These are phyloP conservation scores for Dalbergia cultrata DNA, from an alignment of 306 rosid genomes.

Conservation along the genomic window DNA sequence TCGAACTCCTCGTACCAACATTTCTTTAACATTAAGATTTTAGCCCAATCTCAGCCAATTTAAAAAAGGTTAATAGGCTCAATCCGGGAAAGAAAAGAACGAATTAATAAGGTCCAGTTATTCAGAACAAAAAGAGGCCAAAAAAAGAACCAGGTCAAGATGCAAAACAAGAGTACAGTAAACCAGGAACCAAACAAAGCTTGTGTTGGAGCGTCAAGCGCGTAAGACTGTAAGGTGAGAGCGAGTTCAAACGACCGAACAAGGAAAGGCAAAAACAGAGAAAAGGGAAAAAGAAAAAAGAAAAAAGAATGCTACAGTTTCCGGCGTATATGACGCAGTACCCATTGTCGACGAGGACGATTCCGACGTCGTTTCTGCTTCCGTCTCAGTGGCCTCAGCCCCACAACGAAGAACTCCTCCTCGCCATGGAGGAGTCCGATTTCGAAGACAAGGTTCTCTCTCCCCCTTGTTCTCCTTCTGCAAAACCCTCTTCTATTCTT, in stretches of 20 bases:
- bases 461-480: not conserved
- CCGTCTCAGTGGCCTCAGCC: conserved; percentile 97
- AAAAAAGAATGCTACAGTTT: conserved; percentile 73
- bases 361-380: conserved; percentile 85
- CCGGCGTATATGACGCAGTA: conserved; percentile 94
- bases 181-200: not conserved
- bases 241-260: too few species aligned
- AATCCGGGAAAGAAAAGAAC: too few species aligned
- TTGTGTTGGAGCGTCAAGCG: not conserved
- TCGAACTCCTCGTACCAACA: too few species aligned
- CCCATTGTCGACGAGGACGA: conserved; percentile 75
- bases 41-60: too few species aligned
- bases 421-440: conserved; percentile 91
- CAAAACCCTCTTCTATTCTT: not conserved
- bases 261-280: not conserved
- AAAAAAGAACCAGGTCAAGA: too few species aligned
- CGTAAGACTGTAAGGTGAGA: too few species aligned
- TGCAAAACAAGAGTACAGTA: not conserved
- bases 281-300: not conserved
- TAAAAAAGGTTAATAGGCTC: too few species aligned
- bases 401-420: conserved; percentile 88
- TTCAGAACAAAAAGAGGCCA: not conserved
- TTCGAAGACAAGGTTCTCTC: conserved; percentile 80
- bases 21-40: too few species aligned
- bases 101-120: too few species aligned